Evolutionary conservation across 192 early-diverging fungal species (phyloP), one percentile per base, ranked within the genome.

Genomic region (Coemansia sp.): DNA sequence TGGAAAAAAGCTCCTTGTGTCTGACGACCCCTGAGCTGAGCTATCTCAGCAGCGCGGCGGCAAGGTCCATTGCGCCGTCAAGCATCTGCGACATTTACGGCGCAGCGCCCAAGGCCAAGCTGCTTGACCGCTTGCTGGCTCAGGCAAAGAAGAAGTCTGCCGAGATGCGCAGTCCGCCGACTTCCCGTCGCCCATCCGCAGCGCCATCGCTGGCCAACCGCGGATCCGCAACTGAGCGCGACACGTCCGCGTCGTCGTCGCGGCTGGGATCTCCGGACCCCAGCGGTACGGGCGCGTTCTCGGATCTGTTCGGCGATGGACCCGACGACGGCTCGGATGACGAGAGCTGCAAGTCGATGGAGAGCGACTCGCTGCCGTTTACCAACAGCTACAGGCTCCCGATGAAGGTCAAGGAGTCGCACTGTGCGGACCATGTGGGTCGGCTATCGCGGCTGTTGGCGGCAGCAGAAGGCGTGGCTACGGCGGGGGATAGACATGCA

Each of bases 1-100:
- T 68, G 32, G 64, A 59, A 34, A 56, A 34, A 20, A 36, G 37
- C 46, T 49, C 47, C 14, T 39, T 64, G 40, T 56, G 54, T 11
- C 30, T 64, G 39, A 32, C 46, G 9, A 26, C 38, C 11, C 40
- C 49, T 11, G 56, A 51, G 51, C 60, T 70, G 14, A 32, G 39
- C 10, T 67, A 58, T 36, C 60, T 70, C 39, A 63, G 67, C 30
- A 6, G 38, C 14, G 28, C 37, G 6, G 67, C 58, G 23, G 67
- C 67, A 2, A 36, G 20, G 45, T 40, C 18, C 12, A 54, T 62
- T 6, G 67, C 67, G 8, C 60, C 67, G 15, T 15, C 55, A 0
- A 40, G 17, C 26, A 58, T 63, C 18, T 36, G 71, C 26, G 47
- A 74, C 36, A 39, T 68, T 10, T 68, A 75, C 28, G 72, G 72